Evolutionary conservation across 768 basidiomycete species (phyloP).

Genomic region (Mycena floridula): DNA sequence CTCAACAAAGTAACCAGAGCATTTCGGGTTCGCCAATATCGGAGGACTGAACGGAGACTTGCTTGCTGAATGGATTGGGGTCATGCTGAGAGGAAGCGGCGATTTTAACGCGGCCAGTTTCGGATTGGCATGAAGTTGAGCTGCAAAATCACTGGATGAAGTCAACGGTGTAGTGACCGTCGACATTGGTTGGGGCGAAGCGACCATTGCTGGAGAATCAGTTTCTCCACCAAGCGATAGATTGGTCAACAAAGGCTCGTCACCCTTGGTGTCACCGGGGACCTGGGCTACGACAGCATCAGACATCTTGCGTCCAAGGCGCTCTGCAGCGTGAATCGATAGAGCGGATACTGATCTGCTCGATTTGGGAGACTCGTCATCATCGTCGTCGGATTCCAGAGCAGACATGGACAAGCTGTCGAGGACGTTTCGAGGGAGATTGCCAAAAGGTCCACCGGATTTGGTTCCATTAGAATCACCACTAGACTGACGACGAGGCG

Average conservation of each 20-base stretch:
- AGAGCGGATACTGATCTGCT: conserved; percentile 6
- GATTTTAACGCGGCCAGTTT: conserved; percentile 33
- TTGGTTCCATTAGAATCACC: not conserved
- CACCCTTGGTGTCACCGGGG: not conserved
- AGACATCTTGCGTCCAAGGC: conserved; percentile 35
- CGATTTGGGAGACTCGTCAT: conserved; percentile 31
- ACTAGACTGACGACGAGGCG: conserved; percentile 3
- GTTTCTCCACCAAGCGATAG: not conserved
- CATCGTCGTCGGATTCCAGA: conserved; percentile 42
- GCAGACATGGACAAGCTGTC: conserved; percentile 48
- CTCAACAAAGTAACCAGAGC: conserved; percentile 96
- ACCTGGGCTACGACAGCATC: conserved; percentile 28
- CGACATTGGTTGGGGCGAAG: not conserved
- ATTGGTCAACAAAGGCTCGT: not conserved
- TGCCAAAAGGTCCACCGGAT: conserved; percentile 11
- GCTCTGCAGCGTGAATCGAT: conserved; percentile 25
- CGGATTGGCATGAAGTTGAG: conserved; percentile 35
- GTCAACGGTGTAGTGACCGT: not conserved
- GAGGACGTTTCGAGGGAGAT: conserved; percentile 26
- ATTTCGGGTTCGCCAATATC: conserved; percentile 72
- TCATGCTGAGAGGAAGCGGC: conserved; percentile 9
- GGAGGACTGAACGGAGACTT: conserved; percentile 43
- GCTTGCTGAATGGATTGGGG: conserved; percentile 14
- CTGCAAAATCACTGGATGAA: conserved; percentile 24
- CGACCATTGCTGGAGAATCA: not conserved